Evolutionary conservation across 2,329 filamentous ascomycete species (phyloP).

Genomic region (Trichoderma arundinaceum): DNA sequence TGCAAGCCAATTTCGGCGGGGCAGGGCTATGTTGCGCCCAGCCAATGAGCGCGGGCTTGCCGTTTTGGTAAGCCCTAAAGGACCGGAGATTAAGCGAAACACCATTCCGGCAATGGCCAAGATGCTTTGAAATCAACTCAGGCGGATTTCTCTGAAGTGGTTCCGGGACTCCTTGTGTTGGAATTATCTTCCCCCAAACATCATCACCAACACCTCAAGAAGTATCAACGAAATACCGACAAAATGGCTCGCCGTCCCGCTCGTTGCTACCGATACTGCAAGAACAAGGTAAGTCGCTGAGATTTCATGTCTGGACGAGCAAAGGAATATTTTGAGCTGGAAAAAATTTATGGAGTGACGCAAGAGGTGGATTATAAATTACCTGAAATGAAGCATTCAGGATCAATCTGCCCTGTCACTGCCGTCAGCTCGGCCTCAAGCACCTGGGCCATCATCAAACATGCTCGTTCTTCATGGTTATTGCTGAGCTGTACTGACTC

Average conservation of each 20-base stretch:
- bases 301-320: background rate
- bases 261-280: constrained; percentile 99
- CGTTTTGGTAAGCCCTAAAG: constrained; percentile 46
- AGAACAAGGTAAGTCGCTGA: constrained; percentile 87
- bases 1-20: constrained; percentile 34
- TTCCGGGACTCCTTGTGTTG: constrained; percentile 39
- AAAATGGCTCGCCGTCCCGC: constrained; percentile 99
- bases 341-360: constrained; percentile 26
- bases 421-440: background rate
- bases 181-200: constrained; percentile 45
- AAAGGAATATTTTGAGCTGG: constrained; percentile 31
- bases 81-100: constrained; percentile 47
- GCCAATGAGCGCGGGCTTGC: constrained; percentile 40
- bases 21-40: constrained; percentile 32
- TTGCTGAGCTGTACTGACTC: constrained; percentile 34
- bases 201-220: constrained; percentile 44
- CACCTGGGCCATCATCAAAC: background rate
- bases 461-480: background rate
- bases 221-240: constrained; percentile 61
- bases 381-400: constrained; percentile 16
- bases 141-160: constrained; percentile 42
- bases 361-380: constrained; percentile 25
- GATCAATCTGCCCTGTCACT: background rate
- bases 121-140: constrained; percentile 62
- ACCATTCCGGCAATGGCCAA: constrained; percentile 41